phyloP scores from a whole-genome alignment of 495 filamentous ascomycete genomes.

The Podospora bellae-mahoneyi region DNA sequence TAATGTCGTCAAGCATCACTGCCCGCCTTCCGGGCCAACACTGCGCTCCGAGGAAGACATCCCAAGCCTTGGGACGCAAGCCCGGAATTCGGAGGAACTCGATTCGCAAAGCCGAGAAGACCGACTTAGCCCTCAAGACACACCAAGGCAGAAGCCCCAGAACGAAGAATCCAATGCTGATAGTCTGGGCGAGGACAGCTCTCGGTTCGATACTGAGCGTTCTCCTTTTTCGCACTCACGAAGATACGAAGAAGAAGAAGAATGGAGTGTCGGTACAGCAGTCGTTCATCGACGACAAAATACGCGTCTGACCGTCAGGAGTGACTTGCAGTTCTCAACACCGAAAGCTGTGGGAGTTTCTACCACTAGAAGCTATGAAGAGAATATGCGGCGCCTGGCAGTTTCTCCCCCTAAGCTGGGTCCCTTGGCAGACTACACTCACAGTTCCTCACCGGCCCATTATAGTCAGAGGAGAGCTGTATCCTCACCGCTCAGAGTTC shows the following conservation, averaged over 20 bases:
- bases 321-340: not conserved
- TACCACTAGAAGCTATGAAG: constrained; percentile 1
- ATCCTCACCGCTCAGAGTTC: constrained; percentile 7
- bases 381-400: not conserved
- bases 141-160: not conserved
- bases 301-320: not conserved
- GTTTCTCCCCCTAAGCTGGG: constrained; percentile 3
- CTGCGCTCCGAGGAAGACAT: not conserved
- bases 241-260: not conserved
- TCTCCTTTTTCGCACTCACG: not conserved
- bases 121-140: not conserved
- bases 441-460: constrained; percentile 10
- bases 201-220: not conserved
- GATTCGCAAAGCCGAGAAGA: not conserved
- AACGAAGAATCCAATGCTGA: not conserved
- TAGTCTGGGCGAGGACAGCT: not conserved
- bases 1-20: not conserved
- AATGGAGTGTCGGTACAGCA: not conserved
- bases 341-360: not conserved
- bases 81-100: not conserved
- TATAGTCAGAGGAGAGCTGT: constrained; percentile 8
- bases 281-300: constrained; percentile 2
- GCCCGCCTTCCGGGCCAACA: not conserved
- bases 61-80: not conserved
- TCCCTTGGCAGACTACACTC: constrained; percentile 8